Percentiles rank a stretch among this genome's conserved stretches.
These are phyloP conservation scores for Cyclotella atomus DNA, from an alignment of 108 stramenopile genomes.

Conservation along the genomic window DNA sequence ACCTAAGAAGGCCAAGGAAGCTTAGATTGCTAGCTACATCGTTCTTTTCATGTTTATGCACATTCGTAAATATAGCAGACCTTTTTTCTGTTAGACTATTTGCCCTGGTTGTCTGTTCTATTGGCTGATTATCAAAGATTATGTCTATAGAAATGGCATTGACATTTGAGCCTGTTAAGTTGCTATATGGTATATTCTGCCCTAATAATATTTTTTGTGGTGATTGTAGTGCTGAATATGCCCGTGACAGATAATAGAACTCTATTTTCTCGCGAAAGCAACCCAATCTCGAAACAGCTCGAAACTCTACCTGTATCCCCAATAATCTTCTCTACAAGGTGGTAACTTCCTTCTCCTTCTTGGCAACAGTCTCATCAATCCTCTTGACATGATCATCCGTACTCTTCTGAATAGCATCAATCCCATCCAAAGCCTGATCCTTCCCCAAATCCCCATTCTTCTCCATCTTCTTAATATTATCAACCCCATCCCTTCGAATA, in stretches of 20 bases:
- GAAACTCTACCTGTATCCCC: background rate
- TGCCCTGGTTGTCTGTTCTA: too few relatives aligned
- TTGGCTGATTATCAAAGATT: too few relatives aligned
- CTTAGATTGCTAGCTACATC: conserved; percentile 1
- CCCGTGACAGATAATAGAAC: too few relatives aligned
- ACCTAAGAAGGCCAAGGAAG: conserved; percentile 41
- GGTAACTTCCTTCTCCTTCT: conserved; percentile 95
- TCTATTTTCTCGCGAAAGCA: too few relatives aligned
- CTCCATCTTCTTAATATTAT: conserved; percentile 90
- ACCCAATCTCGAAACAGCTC: background rate
- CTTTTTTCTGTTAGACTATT: too few relatives aligned
- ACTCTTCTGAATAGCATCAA: conserved; percentile 87
- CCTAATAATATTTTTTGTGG: too few relatives aligned
- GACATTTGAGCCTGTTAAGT: too few relatives aligned
- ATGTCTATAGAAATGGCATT: too few relatives aligned
- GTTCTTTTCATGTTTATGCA: background rate
- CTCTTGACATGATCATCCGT: conserved; percentile 89
- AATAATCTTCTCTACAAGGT: conserved; percentile 68
- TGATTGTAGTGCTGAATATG: too few relatives aligned
- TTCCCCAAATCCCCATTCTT: conserved; percentile 87
- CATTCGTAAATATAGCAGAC: too few relatives aligned
- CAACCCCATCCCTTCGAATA: conserved; percentile 90
- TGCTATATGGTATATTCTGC: too few relatives aligned
- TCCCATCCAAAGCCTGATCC: conserved; percentile 83
- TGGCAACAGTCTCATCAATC: conserved; percentile 85